A percentile compares a stretch with the other conserved stretches of the same genome.
Conservation (phyloP, 148 eudicot genomes). For the Spergularia bocconei region DNA sequence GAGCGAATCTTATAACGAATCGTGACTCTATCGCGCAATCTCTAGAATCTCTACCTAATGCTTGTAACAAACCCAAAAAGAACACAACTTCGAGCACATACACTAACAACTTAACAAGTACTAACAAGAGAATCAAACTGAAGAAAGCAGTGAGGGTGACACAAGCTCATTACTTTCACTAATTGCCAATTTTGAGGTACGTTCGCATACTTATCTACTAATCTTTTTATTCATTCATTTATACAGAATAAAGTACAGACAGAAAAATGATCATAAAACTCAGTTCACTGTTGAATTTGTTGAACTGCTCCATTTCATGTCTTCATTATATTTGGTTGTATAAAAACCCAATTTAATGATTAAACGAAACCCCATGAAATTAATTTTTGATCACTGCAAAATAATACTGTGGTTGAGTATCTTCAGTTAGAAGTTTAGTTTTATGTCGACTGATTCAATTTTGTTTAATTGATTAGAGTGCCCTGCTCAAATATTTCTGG, state of each 20-base stretch:
- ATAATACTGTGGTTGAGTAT: no score
- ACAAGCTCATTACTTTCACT: background rate
- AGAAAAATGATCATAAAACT: conserved; percentile 6
- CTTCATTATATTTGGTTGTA: background rate
- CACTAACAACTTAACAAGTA: no score
- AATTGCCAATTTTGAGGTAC: background rate
- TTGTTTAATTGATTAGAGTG: no score
- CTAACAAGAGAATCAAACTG: background rate
- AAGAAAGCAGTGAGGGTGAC: background rate
- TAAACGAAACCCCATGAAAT: no score
- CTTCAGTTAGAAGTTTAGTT: no score
- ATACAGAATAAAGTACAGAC: background rate
- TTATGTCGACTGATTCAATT: no score
- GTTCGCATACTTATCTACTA: background rate
- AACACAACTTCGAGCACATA: no score
- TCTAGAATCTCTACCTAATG: no score
- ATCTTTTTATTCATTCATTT: background rate
- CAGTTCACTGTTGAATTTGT: conserved; percentile 4
- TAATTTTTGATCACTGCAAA: no score
- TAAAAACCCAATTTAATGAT: background rate
- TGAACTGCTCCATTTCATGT: background rate
- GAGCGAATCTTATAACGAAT: no score
- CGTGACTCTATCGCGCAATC: no score
- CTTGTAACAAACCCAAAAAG: background rate
- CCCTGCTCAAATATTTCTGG: no score